Conservation (phyloP, 805 yeast species). For the Saturnispora silvae region DNA sequence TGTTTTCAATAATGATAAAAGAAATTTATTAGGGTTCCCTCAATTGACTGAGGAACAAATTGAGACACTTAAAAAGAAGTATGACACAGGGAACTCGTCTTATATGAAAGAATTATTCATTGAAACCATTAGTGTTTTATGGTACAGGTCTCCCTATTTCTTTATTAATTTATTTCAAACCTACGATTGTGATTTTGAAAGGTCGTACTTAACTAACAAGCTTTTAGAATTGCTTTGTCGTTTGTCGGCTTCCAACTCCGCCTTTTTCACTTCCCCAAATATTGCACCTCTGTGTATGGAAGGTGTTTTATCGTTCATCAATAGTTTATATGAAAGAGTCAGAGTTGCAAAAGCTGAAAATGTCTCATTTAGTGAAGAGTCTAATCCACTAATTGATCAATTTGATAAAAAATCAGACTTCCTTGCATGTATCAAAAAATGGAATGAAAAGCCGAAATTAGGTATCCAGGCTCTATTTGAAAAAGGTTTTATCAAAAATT, state of each 20-base stretch:
- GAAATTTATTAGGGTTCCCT: constrained; percentile 19
- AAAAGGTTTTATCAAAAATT: constrained; percentile 47
- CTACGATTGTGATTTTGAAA: constrained; percentile 85
- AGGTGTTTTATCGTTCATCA: constrained; percentile 64
- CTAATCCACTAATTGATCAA: constrained; percentile 30
- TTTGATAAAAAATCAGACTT: constrained; percentile 60
- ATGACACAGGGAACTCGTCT: constrained; percentile 36
- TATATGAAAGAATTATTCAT: constrained; percentile 68
- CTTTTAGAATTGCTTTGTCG: constrained; percentile 63
- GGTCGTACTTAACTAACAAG: constrained; percentile 63
- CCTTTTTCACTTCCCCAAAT: constrained; percentile 63
- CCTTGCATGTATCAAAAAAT: constrained; percentile 59
- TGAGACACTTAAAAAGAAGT: constrained; percentile 23
- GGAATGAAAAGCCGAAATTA: constrained; percentile 68
- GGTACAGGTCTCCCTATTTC: constrained; percentile 72
- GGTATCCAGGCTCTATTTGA: constrained; percentile 62
- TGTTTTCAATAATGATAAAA: constrained; percentile 22
- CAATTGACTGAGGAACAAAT: constrained; percentile 20
- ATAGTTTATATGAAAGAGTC: constrained; percentile 46
- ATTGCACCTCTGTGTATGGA: constrained; percentile 93
- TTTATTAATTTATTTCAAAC: constrained; percentile 69
- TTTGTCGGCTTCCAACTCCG: constrained; percentile 78
- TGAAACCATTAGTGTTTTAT: constrained; percentile 71
- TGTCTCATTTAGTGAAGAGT: constrained; percentile 10
- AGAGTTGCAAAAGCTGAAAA: constrained; percentile 24